These are phyloP conservation scores for Penicillium oxalicum DNA, from an alignment of 2,329 filamentous ascomycete genomes.

Conservation along the genomic window DNA sequence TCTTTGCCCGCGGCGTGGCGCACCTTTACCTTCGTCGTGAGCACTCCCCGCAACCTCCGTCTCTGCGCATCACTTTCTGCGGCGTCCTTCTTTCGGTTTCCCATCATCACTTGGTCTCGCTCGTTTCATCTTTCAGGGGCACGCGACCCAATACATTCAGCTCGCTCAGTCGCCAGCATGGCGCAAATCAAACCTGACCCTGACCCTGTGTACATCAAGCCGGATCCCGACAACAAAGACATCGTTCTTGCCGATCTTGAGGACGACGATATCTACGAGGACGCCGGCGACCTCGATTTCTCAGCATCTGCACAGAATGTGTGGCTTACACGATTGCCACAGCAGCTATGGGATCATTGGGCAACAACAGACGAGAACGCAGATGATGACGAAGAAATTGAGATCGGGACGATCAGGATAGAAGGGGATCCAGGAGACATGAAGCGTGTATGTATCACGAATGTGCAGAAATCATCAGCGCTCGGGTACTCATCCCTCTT, in stretches of 20 bases:
- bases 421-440: constrained; percentile 51
- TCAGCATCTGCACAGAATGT: constrained; percentile 42
- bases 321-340: constrained; percentile 73
- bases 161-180: constrained; percentile 17
- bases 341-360: constrained; percentile 77
- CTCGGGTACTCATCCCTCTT: constrained; percentile 15
- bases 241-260: constrained; percentile 29
- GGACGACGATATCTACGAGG: constrained; percentile 67
- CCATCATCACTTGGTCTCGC: neutral
- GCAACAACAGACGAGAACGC: constrained; percentile 70
- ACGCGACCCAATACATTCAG: too few relatives aligned
- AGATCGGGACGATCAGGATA: constrained; percentile 66
- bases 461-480: neutral
- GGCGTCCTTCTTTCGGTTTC: neutral
- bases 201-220: constrained; percentile 36
- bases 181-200: constrained; percentile 39
- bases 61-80: neutral
- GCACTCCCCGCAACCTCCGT: neutral
- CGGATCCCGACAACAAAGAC: constrained; percentile 38
- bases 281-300: constrained; percentile 60
- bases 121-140: too few relatives aligned
- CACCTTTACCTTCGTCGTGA: neutral
- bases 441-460: constrained; percentile 38
- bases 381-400: constrained; percentile 74
- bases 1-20: constrained; percentile 9